Evolutionary conservation across 495 filamentous ascomycete genomes (phyloP).

Genomic region (Aspergillus steynii): DNA sequence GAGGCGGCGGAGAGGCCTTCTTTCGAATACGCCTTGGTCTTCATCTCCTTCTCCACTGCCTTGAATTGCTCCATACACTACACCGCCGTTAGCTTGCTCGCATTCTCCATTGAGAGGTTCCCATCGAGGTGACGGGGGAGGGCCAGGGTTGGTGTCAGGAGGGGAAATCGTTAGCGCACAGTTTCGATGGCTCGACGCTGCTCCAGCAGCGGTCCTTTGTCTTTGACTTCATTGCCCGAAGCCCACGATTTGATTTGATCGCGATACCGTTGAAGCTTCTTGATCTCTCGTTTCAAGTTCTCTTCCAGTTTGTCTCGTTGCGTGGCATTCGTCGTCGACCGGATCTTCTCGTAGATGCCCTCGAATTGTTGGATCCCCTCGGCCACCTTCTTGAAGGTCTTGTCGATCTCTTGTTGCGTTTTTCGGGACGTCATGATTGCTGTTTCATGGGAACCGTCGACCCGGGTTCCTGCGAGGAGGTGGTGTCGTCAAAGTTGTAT

Average conservation of each 20-base stretch:
- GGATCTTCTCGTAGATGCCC: constrained; percentile 92
- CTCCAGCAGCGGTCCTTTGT: constrained; percentile 92
- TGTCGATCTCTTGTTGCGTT: constrained; percentile 94
- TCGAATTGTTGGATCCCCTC: constrained; percentile 95
- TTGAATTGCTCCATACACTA: constrained; percentile 99
- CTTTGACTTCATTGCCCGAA: constrained; percentile 95
- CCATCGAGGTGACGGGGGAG: constrained; percentile 3
- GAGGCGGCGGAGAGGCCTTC: constrained; percentile 88
- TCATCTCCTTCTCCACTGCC: constrained; percentile 99
- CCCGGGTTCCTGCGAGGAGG: not conserved
- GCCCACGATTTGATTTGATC: constrained; percentile 99
- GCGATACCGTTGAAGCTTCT: constrained; percentile 95
- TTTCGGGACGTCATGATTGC: constrained; percentile 85
- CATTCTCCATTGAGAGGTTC: not conserved
- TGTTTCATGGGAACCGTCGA: constrained; percentile 9
- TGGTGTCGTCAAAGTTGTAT: not conserved
- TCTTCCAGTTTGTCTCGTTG: constrained; percentile 99
- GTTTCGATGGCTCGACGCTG: constrained; percentile 94
- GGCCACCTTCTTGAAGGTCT: constrained; percentile 95
- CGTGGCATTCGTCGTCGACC: constrained; percentile 81
- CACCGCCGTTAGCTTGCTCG: constrained; percentile 28
- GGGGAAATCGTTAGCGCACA: constrained; percentile 47
- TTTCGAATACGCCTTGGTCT: constrained; percentile 99
- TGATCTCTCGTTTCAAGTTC: constrained; percentile 97
- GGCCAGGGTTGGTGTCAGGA: constrained; percentile 2